Percentiles rank a stretch among this genome's conserved stretches.
phyloP scores from a whole-genome alignment of 805 yeast species.

The Ogataea trehalophila region DNA sequence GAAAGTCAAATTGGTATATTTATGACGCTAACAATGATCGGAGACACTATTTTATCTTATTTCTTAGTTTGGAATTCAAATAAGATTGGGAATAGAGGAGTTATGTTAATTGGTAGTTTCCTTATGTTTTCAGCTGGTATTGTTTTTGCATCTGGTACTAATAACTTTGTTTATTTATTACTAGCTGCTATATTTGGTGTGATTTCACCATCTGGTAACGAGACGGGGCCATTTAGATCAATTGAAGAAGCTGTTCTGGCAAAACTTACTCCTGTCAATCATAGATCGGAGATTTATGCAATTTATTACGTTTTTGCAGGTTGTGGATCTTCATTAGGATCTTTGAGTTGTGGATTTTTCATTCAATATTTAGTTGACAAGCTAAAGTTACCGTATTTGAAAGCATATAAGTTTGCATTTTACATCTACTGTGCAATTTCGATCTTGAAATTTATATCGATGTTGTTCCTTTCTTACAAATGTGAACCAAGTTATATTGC shows the following conservation, averaged over 20 bases:
- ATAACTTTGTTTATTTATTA: too few species aligned
- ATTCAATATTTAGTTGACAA: slow-evolving; percentile 40
- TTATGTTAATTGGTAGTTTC: slow-evolving; percentile 57
- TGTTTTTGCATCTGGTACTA: slow-evolving; percentile 41
- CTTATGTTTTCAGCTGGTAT: slow-evolving; percentile 68
- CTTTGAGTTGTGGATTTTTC: slow-evolving; percentile 55
- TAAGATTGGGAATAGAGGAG: slow-evolving; percentile 57
- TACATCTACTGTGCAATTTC: slow-evolving; percentile 53
- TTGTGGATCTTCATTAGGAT: slow-evolving; percentile 70
- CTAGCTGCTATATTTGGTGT: slow-evolving; percentile 77
- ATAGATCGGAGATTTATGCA: slow-evolving; percentile 71
- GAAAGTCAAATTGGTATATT: slow-evolving; percentile 67
- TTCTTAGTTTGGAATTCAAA: slow-evolving; percentile 76
- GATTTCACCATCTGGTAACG: slow-evolving; percentile 84
- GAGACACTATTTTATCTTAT: slow-evolving; percentile 72
- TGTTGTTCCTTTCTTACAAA: slow-evolving; percentile 45
- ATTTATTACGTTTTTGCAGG: slow-evolving; percentile 66
- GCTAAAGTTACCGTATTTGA: slow-evolving; percentile 28
- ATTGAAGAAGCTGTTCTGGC: slow-evolving; percentile 83
- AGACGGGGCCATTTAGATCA: slow-evolving; percentile 85
- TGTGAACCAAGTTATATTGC: slow-evolving; percentile 42
- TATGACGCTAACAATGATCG: slow-evolving; percentile 76
- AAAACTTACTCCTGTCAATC: slow-evolving; percentile 60
- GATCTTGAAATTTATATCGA: slow-evolving; percentile 41
- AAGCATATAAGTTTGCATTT: slow-evolving; percentile 46